Evolutionary conservation across 2,329 filamentous ascomycete genomes (phyloP), one percentile per base, ranked within the genome.

Genomic region (Aureobasidium sp.): DNA sequence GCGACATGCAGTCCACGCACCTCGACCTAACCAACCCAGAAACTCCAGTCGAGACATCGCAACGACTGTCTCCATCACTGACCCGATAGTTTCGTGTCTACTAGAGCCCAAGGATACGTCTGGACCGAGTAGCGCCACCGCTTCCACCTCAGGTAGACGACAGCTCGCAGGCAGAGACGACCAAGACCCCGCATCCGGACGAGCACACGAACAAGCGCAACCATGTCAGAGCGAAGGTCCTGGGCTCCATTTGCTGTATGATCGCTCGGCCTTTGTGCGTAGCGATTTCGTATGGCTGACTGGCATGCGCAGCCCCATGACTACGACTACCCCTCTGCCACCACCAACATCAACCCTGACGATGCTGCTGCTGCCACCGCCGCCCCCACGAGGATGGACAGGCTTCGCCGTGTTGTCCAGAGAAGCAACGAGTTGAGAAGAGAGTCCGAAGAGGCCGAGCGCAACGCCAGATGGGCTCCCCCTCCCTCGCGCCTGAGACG

Each of bases 301-400:
- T 57, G 35, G 37, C 17, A 53, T 29, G 7, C 19, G 40, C 40
- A 70, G 69, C 69, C 70, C 37, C 74, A 73, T 43, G 70, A 69
- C 65, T 77, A 77, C 67, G 77, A 79, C 67, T 73, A 73, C 57
- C 77, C 77, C 23, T 74, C 75, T 46, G 76, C 77, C 43, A 71
- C 69, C n/a, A 61, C 68, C 25, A 47, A 31, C 19, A 8, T 11
- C 33, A 60, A 53, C 67, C 21, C 67, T 64, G 35, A 69, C 64
- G 29, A 53, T 11, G 15, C 27, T 23, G 25, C 42, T 45, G 33
- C 55, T 17, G 15, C 66, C 66, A 13, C 67, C 65, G 10, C 67
- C 65, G 55, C 61, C 10, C 60, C 58, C 29, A 68, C 68, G 40
- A 70, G 71, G 57, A 67, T 71, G 40, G 67, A 64, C 33, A 66